phyloP scores from a whole-genome alignment of 2,329 filamentous ascomycete genomes.

The Paraconiothyrium brasiliense region DNA sequence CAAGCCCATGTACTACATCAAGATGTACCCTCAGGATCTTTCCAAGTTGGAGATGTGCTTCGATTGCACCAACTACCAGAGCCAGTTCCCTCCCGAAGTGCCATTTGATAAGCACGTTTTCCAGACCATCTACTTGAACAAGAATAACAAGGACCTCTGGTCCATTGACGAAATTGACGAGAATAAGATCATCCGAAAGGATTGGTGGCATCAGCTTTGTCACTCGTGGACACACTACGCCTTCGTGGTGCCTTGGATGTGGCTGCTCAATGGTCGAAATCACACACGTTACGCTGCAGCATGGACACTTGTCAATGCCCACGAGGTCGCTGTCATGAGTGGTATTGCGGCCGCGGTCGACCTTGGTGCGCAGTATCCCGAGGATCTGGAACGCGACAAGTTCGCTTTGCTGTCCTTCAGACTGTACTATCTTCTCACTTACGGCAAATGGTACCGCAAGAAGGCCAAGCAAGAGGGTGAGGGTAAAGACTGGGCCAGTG shows the following conservation, averaged over 20 bases:
- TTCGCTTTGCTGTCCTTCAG: conserved; percentile 70
- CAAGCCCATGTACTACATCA: conserved; percentile 73
- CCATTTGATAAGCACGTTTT: conserved; percentile 71
- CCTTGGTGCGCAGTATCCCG: conserved; percentile 71
- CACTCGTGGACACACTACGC: conserved; percentile 71
- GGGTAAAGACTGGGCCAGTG: conserved; percentile 66
- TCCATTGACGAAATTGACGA: conserved; percentile 67
- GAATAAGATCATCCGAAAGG: conserved; percentile 67
- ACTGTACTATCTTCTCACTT: conserved; percentile 68
- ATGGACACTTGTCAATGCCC: conserved; percentile 76
- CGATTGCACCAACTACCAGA: conserved; percentile 79
- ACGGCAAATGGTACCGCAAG: conserved; percentile 68
- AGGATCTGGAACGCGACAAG: conserved; percentile 69
- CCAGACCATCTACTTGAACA: conserved; percentile 74
- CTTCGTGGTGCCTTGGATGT: conserved; percentile 74
- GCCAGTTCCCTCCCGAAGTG: conserved; percentile 69
- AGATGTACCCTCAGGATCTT: conserved; percentile 65
- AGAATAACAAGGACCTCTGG: conserved; percentile 66
- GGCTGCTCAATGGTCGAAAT: conserved; percentile 73
- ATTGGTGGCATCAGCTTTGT: conserved; percentile 75
- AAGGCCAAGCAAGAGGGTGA: conserved; percentile 56
- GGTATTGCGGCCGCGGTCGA: conserved; percentile 76
- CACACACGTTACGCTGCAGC: conserved; percentile 70
- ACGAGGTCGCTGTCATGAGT: conserved; percentile 75
- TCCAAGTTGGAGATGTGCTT: conserved; percentile 71